Evolutionary conservation across 2,329 filamentous ascomycete species (phyloP).

Genomic region (Hirsutella thompsonii): DNA sequence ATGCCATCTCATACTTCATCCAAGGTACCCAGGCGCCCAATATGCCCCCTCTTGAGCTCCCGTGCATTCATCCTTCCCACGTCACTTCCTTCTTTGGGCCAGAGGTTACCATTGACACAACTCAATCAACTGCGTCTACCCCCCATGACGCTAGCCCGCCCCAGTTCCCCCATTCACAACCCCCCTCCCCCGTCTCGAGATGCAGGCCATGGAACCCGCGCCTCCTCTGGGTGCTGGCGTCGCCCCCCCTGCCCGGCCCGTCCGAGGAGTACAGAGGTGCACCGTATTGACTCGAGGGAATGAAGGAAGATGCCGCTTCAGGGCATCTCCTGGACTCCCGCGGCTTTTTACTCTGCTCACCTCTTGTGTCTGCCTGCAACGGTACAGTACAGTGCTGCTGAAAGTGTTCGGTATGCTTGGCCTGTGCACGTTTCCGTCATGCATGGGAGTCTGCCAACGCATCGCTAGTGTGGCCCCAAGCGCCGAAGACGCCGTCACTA

Average conservation of each 20-base stretch:
- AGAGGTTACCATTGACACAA: conserved; percentile 1
- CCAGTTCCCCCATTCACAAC: not conserved
- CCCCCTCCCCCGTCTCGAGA: not conserved
- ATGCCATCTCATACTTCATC: not conserved
- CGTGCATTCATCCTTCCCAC: conserved; percentile 1
- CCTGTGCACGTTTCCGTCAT: conserved; percentile 43
- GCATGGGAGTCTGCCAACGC: conserved; percentile 32
- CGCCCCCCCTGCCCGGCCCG: not conserved
- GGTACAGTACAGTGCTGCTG: conserved; percentile 1
- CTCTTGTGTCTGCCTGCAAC: not conserved
- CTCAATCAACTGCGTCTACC: conserved; percentile 5
- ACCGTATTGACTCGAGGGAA: not conserved
- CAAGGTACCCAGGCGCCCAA: conserved; percentile 11
- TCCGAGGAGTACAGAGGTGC: not conserved
- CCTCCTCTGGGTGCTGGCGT: not conserved
- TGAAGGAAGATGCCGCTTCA: not conserved
- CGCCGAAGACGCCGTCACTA: conserved; percentile 9
- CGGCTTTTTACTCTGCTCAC: not conserved
- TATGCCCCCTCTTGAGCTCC: conserved; percentile 8
- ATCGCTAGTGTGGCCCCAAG: conserved; percentile 21
- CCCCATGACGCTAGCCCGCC: not conserved
- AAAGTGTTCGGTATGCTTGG: conserved; percentile 6
- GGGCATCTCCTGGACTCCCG: not conserved
- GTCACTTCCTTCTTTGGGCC: conserved; percentile 5
- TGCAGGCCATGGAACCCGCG: not conserved